phyloP scores from a whole-genome alignment of 2,329 filamentous ascomycete species.

The Colletotrichum paranaense region DNA sequence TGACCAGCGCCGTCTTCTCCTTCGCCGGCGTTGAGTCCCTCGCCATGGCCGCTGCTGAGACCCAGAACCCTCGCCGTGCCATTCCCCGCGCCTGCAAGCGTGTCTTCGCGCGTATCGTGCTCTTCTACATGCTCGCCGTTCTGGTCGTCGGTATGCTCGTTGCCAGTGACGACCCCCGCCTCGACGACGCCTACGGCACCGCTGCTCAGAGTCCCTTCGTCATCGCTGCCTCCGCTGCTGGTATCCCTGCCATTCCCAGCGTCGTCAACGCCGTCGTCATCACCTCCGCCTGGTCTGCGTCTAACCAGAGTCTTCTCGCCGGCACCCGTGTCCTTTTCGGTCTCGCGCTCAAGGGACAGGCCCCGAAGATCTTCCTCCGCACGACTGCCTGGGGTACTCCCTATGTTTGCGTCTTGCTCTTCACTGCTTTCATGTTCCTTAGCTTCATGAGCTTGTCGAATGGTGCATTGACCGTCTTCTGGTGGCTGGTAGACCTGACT shows the following conservation, averaged over 20 bases:
- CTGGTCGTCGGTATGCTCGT: slow-evolving; percentile 66
- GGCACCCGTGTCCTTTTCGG: slow-evolving; percentile 66
- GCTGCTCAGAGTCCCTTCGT: slow-evolving; percentile 64
- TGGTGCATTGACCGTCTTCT: slow-evolving; percentile 69
- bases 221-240: slow-evolving; percentile 62
- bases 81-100: slow-evolving; percentile 42
- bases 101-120: slow-evolving; percentile 42
- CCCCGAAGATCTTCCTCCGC: slow-evolving; percentile 58
- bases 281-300: slow-evolving; percentile 61
- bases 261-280: slow-evolving; percentile 67
- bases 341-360: slow-evolving; percentile 63
- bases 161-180: slow-evolving; percentile 61
- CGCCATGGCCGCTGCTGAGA: slow-evolving; percentile 42
- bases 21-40: slow-evolving; percentile 40
- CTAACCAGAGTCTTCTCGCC: slow-evolving; percentile 66
- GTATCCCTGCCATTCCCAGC: slow-evolving; percentile 63
- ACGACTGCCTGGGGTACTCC: slow-evolving; percentile 29
- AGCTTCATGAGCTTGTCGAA: slow-evolving; percentile 71
- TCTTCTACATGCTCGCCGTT: slow-evolving; percentile 60
- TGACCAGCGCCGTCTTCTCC: slow-evolving; percentile 40
- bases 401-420: slow-evolving; percentile 51
- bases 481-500: slow-evolving; percentile 68
- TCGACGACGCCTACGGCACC: slow-evolving; percentile 60
- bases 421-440: slow-evolving; percentile 70
- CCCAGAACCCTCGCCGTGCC: slow-evolving; percentile 58